Conservation (phyloP, 2,329 filamentous ascomycete genomes). For the Ascomycota sp. region DNA sequence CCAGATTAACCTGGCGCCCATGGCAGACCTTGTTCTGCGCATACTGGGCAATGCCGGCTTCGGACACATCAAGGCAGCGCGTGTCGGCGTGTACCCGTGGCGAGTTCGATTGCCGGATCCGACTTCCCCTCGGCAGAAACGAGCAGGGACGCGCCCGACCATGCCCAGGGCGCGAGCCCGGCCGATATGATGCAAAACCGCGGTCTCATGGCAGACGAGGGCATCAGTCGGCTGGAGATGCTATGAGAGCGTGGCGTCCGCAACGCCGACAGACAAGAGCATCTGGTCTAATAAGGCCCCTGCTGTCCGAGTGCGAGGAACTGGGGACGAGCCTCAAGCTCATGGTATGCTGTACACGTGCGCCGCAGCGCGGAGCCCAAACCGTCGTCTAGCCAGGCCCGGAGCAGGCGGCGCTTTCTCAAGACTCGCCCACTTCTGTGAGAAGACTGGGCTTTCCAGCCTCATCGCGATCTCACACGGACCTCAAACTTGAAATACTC, state of each 20-base stretch:
- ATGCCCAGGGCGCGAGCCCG: slow-evolving; percentile 31
- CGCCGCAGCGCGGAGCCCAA: slow-evolving; percentile 38
- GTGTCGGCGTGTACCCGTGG: slow-evolving; percentile 64
- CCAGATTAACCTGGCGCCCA: slow-evolving; percentile 37
- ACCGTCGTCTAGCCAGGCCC: slow-evolving; percentile 15
- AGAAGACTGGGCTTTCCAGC: no score
- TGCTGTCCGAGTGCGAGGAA: slow-evolving; percentile 71
- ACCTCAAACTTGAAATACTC: no score
- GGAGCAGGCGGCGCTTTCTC: background rate
- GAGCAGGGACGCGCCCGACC: slow-evolving; percentile 5
- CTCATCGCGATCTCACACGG: no score
- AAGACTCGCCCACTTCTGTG: no score
- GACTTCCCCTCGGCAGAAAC: slow-evolving; percentile 4
- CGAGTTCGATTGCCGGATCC: slow-evolving; percentile 22
- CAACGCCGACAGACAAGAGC: slow-evolving; percentile 24
- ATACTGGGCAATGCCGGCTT: slow-evolving; percentile 51
- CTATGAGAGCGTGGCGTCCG: slow-evolving; percentile 49
- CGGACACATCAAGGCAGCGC: slow-evolving; percentile 50
- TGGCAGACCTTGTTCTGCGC: slow-evolving; percentile 40
- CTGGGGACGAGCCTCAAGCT: slow-evolving; percentile 75
- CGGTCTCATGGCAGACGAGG: slow-evolving; percentile 53
- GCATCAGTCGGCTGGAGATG: slow-evolving; percentile 84
- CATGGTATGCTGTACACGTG: slow-evolving; percentile 77
- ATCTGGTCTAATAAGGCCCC: slow-evolving; percentile 58
- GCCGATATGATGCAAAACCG: slow-evolving; percentile 56